Base-by-base conservation (phyloP, 2,329 filamentous ascomycete genomes). In the Arthrinium phaeospermum region DNA sequence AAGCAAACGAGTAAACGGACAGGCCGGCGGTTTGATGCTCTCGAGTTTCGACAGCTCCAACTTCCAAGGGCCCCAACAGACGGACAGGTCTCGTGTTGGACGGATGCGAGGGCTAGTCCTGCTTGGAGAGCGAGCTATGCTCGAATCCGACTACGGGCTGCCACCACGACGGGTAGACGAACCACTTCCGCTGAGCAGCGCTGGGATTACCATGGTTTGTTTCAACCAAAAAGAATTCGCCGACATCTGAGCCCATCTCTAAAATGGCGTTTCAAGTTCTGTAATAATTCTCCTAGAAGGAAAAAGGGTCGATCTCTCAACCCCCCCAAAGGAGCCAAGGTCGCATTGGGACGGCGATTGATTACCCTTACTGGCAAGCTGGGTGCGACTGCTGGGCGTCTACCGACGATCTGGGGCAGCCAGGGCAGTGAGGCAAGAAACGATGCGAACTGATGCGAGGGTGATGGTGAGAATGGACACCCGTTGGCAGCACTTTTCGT, bases 141-240 rank as follows among this genome's bases (percentile, higher is more conserved):
- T 64, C 57, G 22, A 64, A 37, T 64, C 57, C 57, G 57, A 41
- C 34, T 41, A 64, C 34, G 57, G 34, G 57, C 34, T 64, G 57
- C 57, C 34, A 64, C 30, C 34, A 64, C 57, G 34, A 41, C 57
- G 57, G 57, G 57, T 64, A 41, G 57, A 64, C 57, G 57, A 64
- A 64, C 57, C 41, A 64, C 34, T 64, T 37, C 27, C 27, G 34
- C 22, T 64, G 57, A 64, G 57, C 34, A 64, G 57, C 57, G 57
- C 57, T 64, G 57, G 57, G 57, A 41, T 64, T 64, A n/a, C 57
- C 57, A 64, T 64, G 57, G 57, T 64, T 64, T 64, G 57, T 64
- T 64, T 64, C 57, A 34, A 41, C 57, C 4, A 37, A 37, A 61
- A 61, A 37, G 30, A 64, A 37, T 14, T 64, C 57, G 57, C 57